phyloP scores from a whole-genome alignment of 2,329 filamentous ascomycete species.

The Lachnellula occidentalis region DNA sequence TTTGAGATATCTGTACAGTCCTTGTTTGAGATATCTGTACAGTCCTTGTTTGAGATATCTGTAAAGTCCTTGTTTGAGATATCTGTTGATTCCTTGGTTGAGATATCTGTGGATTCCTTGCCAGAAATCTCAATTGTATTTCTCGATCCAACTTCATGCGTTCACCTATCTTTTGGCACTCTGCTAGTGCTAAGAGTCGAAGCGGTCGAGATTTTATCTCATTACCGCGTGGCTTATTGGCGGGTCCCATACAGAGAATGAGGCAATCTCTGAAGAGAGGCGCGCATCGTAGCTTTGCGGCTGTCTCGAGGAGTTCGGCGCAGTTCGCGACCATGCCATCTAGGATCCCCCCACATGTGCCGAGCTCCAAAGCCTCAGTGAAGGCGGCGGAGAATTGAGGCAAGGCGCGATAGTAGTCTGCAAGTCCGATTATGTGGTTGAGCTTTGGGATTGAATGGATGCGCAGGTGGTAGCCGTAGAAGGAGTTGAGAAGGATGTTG shows the following conservation, averaged over 20 bases:
- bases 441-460: neutral
- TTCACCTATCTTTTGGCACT: neutral
- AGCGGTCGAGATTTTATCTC: neutral
- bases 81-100: no score
- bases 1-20: no score
- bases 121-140: no score
- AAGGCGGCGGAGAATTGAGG: neutral
- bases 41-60: no score
- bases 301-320: neutral
- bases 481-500: neutral
- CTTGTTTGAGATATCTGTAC: no score
- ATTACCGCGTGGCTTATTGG: neutral
- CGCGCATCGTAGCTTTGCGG: neutral
- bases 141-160: no score
- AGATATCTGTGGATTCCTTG: no score
- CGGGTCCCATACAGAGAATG: neutral
- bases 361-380: neutral
- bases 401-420: conserved; percentile 6
- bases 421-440: neutral
- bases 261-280: conserved; percentile 2
- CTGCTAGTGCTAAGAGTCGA: neutral
- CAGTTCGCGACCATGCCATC: neutral
- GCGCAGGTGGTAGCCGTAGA: neutral
- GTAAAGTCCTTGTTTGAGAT: no score
- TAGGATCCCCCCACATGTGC: neutral